Conservation (phyloP, 1,139 yeast genomes). For the Lodderomyces parapsilosis region DNA sequence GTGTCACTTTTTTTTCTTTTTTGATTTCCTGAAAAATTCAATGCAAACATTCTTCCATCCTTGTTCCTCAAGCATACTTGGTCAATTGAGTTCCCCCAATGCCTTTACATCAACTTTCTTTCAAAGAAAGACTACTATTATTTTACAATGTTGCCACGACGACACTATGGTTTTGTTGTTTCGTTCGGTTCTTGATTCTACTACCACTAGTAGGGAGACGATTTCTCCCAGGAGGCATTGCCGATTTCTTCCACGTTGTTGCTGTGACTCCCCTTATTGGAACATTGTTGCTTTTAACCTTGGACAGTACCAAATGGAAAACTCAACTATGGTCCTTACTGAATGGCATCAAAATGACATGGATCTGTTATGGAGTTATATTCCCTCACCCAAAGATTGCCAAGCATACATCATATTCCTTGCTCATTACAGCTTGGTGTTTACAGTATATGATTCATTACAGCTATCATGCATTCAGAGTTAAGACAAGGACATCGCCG, state of each 20-base stretch:
- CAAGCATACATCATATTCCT: conserved; percentile 47
- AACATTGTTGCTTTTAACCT: conserved; percentile 22
- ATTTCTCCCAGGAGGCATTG: conserved; percentile 69
- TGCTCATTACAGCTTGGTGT: conserved; percentile 48
- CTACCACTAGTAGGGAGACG: conserved; percentile 61
- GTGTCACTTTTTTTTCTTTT: not conserved
- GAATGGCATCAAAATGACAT: conserved; percentile 34
- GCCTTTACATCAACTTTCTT: conserved; percentile 34
- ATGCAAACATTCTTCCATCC: not conserved
- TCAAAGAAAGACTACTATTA: conserved; percentile 31
- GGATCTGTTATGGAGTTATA: conserved; percentile 47
- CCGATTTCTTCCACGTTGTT: conserved; percentile 57
- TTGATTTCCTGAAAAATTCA: conserved; percentile 1
- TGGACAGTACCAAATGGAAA: conserved; percentile 13
- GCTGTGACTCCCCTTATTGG: conserved; percentile 34
- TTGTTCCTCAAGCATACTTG: not conserved
- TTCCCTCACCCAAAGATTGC: conserved; percentile 51
- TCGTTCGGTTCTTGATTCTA: conserved; percentile 49
- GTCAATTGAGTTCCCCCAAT: not conserved
- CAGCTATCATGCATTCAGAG: conserved; percentile 48
- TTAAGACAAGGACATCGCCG: conserved; percentile 39
- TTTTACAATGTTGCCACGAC: conserved; percentile 36
- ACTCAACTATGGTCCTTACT: conserved; percentile 27
- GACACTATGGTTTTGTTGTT: conserved; percentile 53
- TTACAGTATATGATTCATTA: conserved; percentile 40